Conservation (phyloP, 768 basidiomycete genomes). For the Ephemerocybe angulata region DNA sequence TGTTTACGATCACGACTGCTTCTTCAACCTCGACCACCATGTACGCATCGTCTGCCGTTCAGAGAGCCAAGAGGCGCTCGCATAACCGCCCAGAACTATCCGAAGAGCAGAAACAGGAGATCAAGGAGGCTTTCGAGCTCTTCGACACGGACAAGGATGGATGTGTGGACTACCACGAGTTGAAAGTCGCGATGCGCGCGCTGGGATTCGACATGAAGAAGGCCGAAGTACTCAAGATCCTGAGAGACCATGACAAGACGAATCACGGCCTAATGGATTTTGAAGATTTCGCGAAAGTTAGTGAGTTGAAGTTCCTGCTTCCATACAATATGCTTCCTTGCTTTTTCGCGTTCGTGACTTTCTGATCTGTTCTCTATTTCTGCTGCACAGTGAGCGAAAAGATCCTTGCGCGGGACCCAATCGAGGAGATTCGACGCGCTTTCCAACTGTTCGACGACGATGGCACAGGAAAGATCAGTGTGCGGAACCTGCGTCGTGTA, state of each 20-base stretch:
- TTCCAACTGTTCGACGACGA: conserved; percentile 98
- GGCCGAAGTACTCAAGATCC: conserved; percentile 92
- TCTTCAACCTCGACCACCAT: conserved; percentile 27
- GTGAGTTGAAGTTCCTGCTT: conserved; percentile 43
- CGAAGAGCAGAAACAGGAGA: conserved; percentile 91
- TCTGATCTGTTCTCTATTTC: no score
- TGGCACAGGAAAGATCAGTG: conserved; percentile 87
- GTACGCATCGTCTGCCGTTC: conserved; percentile 67
- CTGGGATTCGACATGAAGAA: conserved; percentile 98
- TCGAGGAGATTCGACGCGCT: conserved; percentile 93
- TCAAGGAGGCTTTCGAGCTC: conserved; percentile 97
- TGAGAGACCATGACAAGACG: conserved; percentile 86
- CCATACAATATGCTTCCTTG: no score
- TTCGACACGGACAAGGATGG: conserved; percentile 99
- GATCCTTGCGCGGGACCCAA: conserved; percentile 90
- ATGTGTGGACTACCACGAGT: conserved; percentile 93
- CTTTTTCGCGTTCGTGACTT: no score
- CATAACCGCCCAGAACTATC: conserved; percentile 79
- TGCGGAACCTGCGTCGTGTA: conserved; percentile 87
- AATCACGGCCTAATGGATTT: conserved; percentile 85
- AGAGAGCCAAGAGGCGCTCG: conserved; percentile 69
- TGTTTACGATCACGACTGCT: background rate
- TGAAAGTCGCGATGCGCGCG: conserved; percentile 98
- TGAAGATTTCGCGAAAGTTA: conserved; percentile 92
- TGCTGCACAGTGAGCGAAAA: conserved; percentile 80